Percentiles rank a stretch among this genome's conserved stretches.
phyloP scores from a whole-genome alignment of 768 basidiomycete species.

The Hypholoma fasciculare region DNA sequence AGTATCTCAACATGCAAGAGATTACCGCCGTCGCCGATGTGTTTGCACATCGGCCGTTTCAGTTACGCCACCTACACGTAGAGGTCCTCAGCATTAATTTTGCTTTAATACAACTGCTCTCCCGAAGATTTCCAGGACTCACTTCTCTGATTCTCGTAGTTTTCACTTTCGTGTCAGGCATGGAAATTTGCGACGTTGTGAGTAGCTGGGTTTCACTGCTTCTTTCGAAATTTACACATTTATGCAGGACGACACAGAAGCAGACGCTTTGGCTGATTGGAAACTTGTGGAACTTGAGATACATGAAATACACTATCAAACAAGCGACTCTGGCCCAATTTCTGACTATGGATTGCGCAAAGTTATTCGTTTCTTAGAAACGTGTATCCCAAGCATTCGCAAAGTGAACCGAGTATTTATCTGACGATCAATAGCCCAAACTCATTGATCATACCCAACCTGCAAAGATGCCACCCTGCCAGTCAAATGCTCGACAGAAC shows the following conservation, averaged over 20 bases:
- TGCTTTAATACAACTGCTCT: constrained; percentile 19
- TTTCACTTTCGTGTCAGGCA: neutral
- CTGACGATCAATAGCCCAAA: neutral
- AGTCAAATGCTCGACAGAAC: neutral
- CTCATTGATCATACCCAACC: constrained; percentile 6
- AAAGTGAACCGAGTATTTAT: neutral
- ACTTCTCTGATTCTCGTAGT: constrained; percentile 22
- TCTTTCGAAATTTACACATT: neutral
- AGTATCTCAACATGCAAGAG: constrained; percentile 22
- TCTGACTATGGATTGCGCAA: no score
- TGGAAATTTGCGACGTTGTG: neutral
- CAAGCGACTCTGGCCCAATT: neutral
- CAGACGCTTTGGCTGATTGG: constrained; percentile 5
- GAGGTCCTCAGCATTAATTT: constrained; percentile 22
- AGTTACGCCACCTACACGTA: constrained; percentile 22
- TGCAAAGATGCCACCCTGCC: constrained; percentile 8
- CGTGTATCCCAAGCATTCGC: neutral
- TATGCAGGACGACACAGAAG: neutral
- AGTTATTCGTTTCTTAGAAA: neutral
- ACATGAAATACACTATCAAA: constrained; percentile 6
- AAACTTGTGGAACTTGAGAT: constrained; percentile 7
- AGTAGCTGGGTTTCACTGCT: neutral
- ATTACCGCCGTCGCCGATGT: constrained; percentile 20
- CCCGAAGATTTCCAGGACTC: constrained; percentile 21
- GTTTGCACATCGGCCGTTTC: constrained; percentile 21